phyloP scores from a whole-genome alignment of 169 alveolate species.

The Cytauxzoon felis region DNA sequence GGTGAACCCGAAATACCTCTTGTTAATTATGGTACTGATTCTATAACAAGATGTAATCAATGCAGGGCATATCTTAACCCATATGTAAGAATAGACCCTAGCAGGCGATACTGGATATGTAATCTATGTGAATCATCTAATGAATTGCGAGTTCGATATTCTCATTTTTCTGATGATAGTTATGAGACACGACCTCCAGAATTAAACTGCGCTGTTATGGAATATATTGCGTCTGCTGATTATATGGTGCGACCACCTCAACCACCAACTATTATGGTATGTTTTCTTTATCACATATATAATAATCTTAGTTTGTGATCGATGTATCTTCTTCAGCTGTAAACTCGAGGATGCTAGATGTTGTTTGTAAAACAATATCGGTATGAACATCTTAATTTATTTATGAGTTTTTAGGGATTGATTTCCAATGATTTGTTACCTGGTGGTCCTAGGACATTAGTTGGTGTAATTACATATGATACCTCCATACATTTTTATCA shows the following conservation, averaged over 20 bases:
- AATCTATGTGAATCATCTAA: constrained; percentile 92
- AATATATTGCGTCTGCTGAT: constrained; percentile 92
- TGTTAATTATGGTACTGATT: constrained; percentile 82
- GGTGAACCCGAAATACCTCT: constrained; percentile 83
- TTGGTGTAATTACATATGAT: constrained; percentile 94
- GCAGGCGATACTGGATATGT: constrained; percentile 95
- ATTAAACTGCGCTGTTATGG: constrained; percentile 84
- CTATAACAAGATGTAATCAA: constrained; percentile 86
- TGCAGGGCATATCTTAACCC: constrained; percentile 95
- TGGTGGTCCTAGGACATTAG: constrained; percentile 82
- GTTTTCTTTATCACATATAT: background rate
- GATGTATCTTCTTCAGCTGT: constrained; percentile 89
- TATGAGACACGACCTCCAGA: constrained; percentile 31
- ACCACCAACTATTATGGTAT: constrained; percentile 90
- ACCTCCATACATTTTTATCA: constrained; percentile 90
- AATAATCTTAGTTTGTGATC: constrained; percentile 61
- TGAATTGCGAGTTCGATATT: constrained; percentile 85
- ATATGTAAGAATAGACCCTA: constrained; percentile 89
- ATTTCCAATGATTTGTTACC: constrained; percentile 28
- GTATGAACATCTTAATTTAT: constrained; percentile 49
- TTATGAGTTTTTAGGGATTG: constrained; percentile 19
- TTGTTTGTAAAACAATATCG: constrained; percentile 82
- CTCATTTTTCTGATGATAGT: constrained; percentile 56
- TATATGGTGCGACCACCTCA: constrained; percentile 95
- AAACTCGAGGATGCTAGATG: constrained; percentile 85